Evolutionary conservation across 73 alveolate genomes (phyloP).

Genomic region (Paramecium caudatum): DNA sequence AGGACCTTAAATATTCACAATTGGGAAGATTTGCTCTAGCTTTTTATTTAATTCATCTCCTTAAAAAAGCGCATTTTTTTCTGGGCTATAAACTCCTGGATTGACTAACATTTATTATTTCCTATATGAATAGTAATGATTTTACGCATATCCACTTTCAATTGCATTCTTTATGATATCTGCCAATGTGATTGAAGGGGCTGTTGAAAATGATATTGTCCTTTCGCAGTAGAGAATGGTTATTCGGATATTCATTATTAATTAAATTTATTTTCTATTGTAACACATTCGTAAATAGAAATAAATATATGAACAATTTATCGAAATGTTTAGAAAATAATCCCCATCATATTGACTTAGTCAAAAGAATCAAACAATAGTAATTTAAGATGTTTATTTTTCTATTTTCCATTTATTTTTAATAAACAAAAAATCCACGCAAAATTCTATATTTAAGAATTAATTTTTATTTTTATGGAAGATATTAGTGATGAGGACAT

Average conservation of each 20-base stretch:
- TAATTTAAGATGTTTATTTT: too few relatives aligned
- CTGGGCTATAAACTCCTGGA: slow-evolving; percentile 11
- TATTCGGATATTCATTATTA: slow-evolving; percentile 9
- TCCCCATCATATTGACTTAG: neutral
- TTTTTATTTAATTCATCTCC: neutral
- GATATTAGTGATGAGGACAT: slow-evolving; percentile 22
- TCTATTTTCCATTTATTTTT: too few relatives aligned
- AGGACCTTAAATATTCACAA: slow-evolving; percentile 2
- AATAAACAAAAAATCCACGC: too few relatives aligned
- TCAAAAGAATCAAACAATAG: neutral
- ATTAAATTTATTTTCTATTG: neutral
- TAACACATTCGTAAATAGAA: too few relatives aligned
- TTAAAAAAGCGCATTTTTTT: neutral
- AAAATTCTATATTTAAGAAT: neutral
- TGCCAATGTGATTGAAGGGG: neutral
- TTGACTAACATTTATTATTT: neutral
- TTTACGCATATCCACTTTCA: slow-evolving; percentile 26
- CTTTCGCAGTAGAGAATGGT: slow-evolving; percentile 5
- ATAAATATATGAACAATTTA: neutral
- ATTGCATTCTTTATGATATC: neutral
- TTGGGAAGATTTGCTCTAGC: neutral
- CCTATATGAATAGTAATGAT: neutral
- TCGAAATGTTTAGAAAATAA: neutral
- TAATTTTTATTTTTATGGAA: slow-evolving; percentile 11
- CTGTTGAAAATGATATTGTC: neutral